Base-by-base conservation (phyloP, 129 eudicot species). In the Tanacetum coccineum region DNA sequence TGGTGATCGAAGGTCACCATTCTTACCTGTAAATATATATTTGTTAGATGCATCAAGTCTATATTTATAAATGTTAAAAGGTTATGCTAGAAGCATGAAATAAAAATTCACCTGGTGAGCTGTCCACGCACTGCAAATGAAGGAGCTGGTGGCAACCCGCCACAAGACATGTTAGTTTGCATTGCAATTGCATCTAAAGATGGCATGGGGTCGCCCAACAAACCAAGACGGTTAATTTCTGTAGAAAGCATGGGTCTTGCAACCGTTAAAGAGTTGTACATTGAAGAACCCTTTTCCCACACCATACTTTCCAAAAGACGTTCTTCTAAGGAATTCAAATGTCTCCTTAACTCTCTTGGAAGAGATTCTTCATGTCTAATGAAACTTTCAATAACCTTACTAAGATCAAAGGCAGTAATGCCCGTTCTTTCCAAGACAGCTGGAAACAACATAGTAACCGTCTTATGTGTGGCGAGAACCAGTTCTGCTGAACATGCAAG, bases 171-270 rank as follows among this genome's bases (percentile, higher is more conserved):
- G 59, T 88, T 84, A 50, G 63, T 64, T 55, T 84, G 92, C 84
- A 84, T 49, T 6, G 94, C 88, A 70, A 94, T 94, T 42, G 97
- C 88, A 85, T 94, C 99, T 68, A 94, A 75, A 67, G 95, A 84
- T 15, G 93, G 94, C 99, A 94, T 89, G 45, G 97, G 99, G 39
- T 94, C 99, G 11, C 97, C 97, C 80, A 89, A 83, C 85, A 94
- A 74, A 68, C 99, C 95, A 47, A 79, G 80, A 50, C 95, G 94
- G 69, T 59, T 82, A 20, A 94, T 89, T 71, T 94, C 97, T 22
- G 84, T 80, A 67, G 95, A 84, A 71, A 94, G 81, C 7, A 72
- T 48, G 11, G 95, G 95, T 52, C 83, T 77, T 57, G 99, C 99
- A 56, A 94, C 86, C 3, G 71, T 78, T 80, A 94, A 74, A 52